These are phyloP conservation scores for Lipomyces sp. DNA, from an alignment of 805 yeast genomes.

Conservation along the genomic window DNA sequence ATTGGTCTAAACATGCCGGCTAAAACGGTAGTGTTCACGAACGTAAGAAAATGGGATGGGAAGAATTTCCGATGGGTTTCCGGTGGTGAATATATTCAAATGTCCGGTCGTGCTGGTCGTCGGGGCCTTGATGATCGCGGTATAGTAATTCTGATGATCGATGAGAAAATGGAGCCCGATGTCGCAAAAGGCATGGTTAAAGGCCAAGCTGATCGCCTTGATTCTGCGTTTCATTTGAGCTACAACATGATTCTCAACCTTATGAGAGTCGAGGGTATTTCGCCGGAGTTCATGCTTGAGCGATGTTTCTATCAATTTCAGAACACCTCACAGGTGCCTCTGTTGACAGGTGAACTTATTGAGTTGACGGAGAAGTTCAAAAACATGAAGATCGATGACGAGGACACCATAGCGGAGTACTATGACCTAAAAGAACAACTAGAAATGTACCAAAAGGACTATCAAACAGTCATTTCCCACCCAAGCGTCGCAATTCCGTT, in stretches of 20 bases:
- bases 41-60: conserved; percentile 98
- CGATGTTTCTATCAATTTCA: conserved; percentile 95
- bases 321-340: conserved; percentile 87
- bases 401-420: conserved; percentile 73
- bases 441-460: conserved; percentile 71
- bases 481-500: conserved; percentile 86
- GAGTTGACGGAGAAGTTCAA: conserved; percentile 58
- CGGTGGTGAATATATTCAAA: conserved; percentile 99
- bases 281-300: conserved; percentile 96
- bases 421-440: conserved; percentile 80
- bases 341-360: conserved; percentile 68
- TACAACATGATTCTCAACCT: conserved; percentile 95
- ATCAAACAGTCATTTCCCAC: conserved; percentile 81
- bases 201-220: conserved; percentile 97
- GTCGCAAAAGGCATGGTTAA: conserved; percentile 99
- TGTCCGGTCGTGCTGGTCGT: conserved; percentile 99
- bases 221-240: conserved; percentile 96
- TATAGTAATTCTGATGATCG: conserved; percentile 98
- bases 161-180: conserved; percentile 99
- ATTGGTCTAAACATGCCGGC: conserved; percentile 99
- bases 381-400: conserved; percentile 69
- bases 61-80: conserved; percentile 97
- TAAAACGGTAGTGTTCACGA: conserved; percentile 95
- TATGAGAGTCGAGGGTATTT: conserved; percentile 96
- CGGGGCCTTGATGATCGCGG: conserved; percentile 99